A percentile compares a stretch with the other conserved stretches of the same genome.
phyloP scores from a whole-genome alignment of 1,139 yeast genomes.

The Yarrowia galli region DNA sequence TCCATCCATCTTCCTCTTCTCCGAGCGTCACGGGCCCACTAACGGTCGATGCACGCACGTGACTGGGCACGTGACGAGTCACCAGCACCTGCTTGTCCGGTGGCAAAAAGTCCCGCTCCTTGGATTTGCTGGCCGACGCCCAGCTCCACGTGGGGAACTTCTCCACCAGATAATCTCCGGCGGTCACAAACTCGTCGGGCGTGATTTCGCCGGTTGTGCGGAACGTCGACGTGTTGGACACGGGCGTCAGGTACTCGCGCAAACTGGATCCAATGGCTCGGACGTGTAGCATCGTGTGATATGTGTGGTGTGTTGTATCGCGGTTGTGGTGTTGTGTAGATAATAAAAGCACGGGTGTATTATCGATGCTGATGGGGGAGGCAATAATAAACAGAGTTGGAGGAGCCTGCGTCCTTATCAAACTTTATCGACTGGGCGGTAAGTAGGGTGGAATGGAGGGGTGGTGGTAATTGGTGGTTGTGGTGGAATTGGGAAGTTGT shows the following conservation, averaged over 20 bases:
- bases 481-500: neutral
- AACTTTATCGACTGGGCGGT: constrained; percentile 35
- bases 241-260: constrained; percentile 86
- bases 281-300: constrained; percentile 29
- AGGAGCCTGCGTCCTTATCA: constrained; percentile 25
- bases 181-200: constrained; percentile 89
- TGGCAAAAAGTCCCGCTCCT: constrained; percentile 77
- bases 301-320: neutral
- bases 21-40: constrained; percentile 34
- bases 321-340: no score
- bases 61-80: constrained; percentile 88
- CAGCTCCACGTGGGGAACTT: constrained; percentile 98
- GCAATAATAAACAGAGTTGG: constrained; percentile 26
- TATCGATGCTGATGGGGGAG: neutral
- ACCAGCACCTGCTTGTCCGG: constrained; percentile 83
- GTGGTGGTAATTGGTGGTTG: neutral
- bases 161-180: constrained; percentile 90
- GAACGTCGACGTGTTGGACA: constrained; percentile 82
- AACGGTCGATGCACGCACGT: constrained; percentile 55
- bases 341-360: no score
- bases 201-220: constrained; percentile 86
- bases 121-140: constrained; percentile 70
- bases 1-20: constrained; percentile 39
- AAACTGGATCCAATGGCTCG: constrained; percentile 46
- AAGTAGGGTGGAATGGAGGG: no score